Percentiles rank a stretch among this genome's conserved stretches.
phyloP scores from a whole-genome alignment of 129 eudicot genomes.

The Silybum marianum region DNA sequence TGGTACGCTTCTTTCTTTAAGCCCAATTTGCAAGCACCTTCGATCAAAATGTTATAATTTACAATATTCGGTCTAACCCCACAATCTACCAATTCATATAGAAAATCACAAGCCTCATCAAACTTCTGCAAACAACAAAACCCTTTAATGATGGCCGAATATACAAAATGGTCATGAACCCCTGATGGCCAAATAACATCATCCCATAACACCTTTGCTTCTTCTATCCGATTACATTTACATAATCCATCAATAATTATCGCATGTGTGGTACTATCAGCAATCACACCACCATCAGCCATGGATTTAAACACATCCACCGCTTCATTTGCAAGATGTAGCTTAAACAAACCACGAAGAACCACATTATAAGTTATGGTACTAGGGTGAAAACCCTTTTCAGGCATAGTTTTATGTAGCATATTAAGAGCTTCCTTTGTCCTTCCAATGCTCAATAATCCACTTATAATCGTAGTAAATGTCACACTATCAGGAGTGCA shows the following conservation, averaged over 20 bases:
- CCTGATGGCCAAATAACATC: conserved; percentile 80
- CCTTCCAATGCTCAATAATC: conserved; percentile 58
- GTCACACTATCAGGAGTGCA: conserved; percentile 78
- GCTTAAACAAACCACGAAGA: conserved; percentile 70
- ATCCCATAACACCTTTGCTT: conserved; percentile 83
- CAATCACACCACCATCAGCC: conserved; percentile 43
- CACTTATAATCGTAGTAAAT: conserved; percentile 67
- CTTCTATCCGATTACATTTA: conserved; percentile 49
- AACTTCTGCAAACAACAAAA: conserved; percentile 65
- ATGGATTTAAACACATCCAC: conserved; percentile 54
- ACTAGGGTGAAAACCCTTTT: conserved; percentile 58
- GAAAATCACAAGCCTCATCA: conserved; percentile 73
- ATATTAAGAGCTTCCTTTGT: conserved; percentile 61
- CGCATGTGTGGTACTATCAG: conserved; percentile 70
- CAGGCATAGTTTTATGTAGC: conserved; percentile 62
- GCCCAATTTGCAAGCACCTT: conserved; percentile 69
- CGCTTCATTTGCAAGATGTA: conserved; percentile 55
- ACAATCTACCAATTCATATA: conserved; percentile 84
- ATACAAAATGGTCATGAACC: conserved; percentile 78
- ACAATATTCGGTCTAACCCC: conserved; percentile 63
- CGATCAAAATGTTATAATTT: conserved; percentile 73
- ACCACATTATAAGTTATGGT: conserved; percentile 81
- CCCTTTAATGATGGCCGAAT: conserved; percentile 83
- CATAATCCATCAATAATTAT: conserved; percentile 72
- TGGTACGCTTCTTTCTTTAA: conserved; percentile 78